Percentiles rank a stretch among this genome's conserved stretches.
phyloP scores from a whole-genome alignment of 2,329 filamentous ascomycete species.

The Penicillium hordei region DNA sequence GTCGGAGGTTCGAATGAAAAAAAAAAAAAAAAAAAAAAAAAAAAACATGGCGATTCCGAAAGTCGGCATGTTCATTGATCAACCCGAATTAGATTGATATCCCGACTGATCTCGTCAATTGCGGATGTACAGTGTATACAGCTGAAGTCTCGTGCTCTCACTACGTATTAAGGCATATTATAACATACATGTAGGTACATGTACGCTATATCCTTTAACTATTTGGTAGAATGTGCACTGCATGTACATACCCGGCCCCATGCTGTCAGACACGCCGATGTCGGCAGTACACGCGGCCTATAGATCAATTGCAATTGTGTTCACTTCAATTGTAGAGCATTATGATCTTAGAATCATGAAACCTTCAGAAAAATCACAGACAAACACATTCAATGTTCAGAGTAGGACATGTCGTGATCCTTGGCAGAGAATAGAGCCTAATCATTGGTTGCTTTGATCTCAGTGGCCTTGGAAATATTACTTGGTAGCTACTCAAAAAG shows the following conservation, averaged over 20 bases:
- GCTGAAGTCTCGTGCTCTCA: background rate
- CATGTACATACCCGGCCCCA: constrained; percentile 14
- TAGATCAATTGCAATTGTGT: background rate
- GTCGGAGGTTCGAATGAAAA: background rate
- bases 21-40: background rate
- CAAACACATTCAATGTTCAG: background rate
- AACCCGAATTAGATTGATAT: constrained; percentile 9
- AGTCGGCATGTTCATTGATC: constrained; percentile 7
- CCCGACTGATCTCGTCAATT: constrained; percentile 11
- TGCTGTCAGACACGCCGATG: constrained; percentile 17
- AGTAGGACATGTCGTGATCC: constrained; percentile 6
- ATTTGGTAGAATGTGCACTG: constrained; percentile 14
- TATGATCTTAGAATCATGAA: background rate
- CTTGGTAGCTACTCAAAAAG: background rate
- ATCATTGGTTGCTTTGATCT: background rate
- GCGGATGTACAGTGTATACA: background rate
- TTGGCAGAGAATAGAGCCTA: background rate
- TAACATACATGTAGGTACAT: background rate
- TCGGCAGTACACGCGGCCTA: constrained; percentile 6
- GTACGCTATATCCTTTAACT: background rate
- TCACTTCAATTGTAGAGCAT: background rate
- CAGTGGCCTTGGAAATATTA: background rate
- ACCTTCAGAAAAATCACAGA: background rate
- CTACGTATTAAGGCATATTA: background rate
- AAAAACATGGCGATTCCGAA: constrained; percentile 3